Conservation (phyloP, 2,329 filamentous ascomycete species). For the Trichoderma sp. region DNA sequence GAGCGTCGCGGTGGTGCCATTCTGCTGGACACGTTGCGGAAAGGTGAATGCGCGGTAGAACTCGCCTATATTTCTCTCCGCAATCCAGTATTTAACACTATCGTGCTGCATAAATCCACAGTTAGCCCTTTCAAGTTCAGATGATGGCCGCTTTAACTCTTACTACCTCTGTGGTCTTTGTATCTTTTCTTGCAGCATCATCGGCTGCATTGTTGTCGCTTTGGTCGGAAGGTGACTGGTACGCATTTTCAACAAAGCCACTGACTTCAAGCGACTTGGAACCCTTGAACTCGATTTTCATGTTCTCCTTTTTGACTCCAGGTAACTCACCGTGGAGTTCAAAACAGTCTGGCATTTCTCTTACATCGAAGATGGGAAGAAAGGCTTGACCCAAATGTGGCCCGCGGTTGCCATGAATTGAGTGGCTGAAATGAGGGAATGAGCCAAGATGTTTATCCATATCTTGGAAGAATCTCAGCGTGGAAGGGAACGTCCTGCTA, state of each 20-base stretch:
- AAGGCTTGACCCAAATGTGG: background rate
- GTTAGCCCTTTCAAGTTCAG: conserved; percentile 16
- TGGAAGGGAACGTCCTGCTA: background rate
- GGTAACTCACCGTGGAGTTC: conserved; percentile 77
- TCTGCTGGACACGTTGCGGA: conserved; percentile 60
- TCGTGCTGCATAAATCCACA: conserved; percentile 26
- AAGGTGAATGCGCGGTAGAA: conserved; percentile 68
- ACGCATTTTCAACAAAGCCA: conserved; percentile 64
- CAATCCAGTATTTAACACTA: conserved; percentile 63
- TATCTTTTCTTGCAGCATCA: background rate
- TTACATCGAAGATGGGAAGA: conserved; percentile 69
- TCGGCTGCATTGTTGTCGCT: background rate
- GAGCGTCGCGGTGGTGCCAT: conserved; percentile 60
- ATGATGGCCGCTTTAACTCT: background rate
- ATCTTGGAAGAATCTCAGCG: background rate
- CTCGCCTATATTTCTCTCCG: conserved; percentile 62
- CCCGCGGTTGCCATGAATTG: background rate
- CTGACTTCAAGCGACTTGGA: conserved; percentile 67
- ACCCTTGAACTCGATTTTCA: conserved; percentile 75
- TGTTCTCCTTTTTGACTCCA: conserved; percentile 68
- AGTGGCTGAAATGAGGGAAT: background rate
- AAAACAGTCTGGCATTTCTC: conserved; percentile 64
- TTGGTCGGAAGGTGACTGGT: conserved; percentile 30
- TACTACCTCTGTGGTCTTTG: background rate
- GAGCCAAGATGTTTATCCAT: background rate